These are phyloP conservation scores for Penicillium dipodomyicola DNA, from an alignment of 495 filamentous ascomycete species.

Conservation along the genomic window DNA sequence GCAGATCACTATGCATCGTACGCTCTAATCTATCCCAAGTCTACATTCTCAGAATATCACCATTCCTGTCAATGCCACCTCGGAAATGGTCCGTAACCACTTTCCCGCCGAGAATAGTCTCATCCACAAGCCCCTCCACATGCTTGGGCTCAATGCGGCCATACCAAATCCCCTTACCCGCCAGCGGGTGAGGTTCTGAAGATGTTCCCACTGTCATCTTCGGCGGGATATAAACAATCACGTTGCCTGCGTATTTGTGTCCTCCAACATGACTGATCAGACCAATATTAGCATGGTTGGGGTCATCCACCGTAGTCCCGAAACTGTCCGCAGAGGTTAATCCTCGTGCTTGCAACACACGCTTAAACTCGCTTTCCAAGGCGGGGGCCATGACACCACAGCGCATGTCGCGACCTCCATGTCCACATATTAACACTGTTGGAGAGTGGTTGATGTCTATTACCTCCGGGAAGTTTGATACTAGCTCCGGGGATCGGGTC, in stretches of 20 bases:
- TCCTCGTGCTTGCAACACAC: constrained; percentile 39
- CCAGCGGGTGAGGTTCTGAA: constrained; percentile 50
- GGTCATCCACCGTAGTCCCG: constrained; percentile 26
- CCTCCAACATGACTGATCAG: constrained; percentile 87
- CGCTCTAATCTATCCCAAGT: neutral
- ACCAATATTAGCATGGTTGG: constrained; percentile 56
- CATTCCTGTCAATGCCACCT: constrained; percentile 41
- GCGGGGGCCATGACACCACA: constrained; percentile 79
- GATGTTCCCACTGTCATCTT: constrained; percentile 30
- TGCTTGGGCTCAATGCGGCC: constrained; percentile 81
- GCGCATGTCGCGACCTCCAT: constrained; percentile 71
- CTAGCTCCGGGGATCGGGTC: constrained; percentile 31
- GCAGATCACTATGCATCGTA: neutral
- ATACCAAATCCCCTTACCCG: constrained; percentile 90
- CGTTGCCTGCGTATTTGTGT: constrained; percentile 91
- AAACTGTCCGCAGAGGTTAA: constrained; percentile 21
- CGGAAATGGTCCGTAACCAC: constrained; percentile 74
- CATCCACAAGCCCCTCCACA: constrained; percentile 79
- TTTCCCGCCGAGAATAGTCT: constrained; percentile 71
- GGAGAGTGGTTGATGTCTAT: constrained; percentile 61
- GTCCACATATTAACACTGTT: constrained; percentile 79
- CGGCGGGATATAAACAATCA: constrained; percentile 84
- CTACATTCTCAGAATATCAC: constrained; percentile 41
- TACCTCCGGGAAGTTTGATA: constrained; percentile 37
- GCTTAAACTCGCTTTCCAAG: constrained; percentile 65